Percentiles rank a stretch among this genome's conserved stretches.
These are phyloP conservation scores for Boletus sp. DNA, from an alignment of 1,284 basidiomycete genomes.

Conservation along the genomic window DNA sequence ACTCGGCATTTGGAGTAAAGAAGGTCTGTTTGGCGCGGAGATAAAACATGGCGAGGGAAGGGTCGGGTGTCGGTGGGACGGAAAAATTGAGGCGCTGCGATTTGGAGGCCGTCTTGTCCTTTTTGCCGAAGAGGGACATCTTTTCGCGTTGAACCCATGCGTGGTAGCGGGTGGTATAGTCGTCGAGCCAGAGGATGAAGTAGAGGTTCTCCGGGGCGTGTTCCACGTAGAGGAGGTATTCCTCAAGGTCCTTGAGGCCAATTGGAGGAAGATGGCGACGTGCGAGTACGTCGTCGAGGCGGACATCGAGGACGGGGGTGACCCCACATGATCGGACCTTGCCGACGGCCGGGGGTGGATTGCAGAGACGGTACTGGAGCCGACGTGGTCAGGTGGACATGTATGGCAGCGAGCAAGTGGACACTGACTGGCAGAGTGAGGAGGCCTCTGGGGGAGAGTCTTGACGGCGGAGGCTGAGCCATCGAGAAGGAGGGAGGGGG, in stretches of 20 bases:
- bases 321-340: slow-evolving; percentile 61
- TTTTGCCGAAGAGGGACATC: slow-evolving; percentile 35
- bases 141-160: slow-evolving; percentile 51
- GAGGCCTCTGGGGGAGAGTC: slow-evolving; percentile 42
- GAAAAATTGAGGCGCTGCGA: slow-evolving; percentile 23
- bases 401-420: neutral
- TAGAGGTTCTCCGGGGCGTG: slow-evolving; percentile 68
- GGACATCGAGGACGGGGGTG: slow-evolving; percentile 56
- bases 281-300: slow-evolving; percentile 64
- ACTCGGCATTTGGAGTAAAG: slow-evolving; percentile 61
- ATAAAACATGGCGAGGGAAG: slow-evolving; percentile 65
- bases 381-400: neutral
- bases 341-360: slow-evolving; percentile 62
- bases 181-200: slow-evolving; percentile 71
- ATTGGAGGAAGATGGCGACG: slow-evolving; percentile 70
- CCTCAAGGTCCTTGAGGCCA: slow-evolving; percentile 76
- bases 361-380: slow-evolving; percentile 54
- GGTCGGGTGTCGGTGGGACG: slow-evolving; percentile 43
- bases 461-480: slow-evolving; percentile 44
- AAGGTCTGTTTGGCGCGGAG: slow-evolving; percentile 74
- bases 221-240: slow-evolving; percentile 75
- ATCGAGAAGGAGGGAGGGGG: slow-evolving; percentile 3
- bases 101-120: slow-evolving; percentile 23
- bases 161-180: slow-evolving; percentile 56
- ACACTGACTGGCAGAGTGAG: slow-evolving; percentile 43